Base-by-base conservation (phyloP, 805 yeast genomes). In the Metschnikowia lochheadii region DNA sequence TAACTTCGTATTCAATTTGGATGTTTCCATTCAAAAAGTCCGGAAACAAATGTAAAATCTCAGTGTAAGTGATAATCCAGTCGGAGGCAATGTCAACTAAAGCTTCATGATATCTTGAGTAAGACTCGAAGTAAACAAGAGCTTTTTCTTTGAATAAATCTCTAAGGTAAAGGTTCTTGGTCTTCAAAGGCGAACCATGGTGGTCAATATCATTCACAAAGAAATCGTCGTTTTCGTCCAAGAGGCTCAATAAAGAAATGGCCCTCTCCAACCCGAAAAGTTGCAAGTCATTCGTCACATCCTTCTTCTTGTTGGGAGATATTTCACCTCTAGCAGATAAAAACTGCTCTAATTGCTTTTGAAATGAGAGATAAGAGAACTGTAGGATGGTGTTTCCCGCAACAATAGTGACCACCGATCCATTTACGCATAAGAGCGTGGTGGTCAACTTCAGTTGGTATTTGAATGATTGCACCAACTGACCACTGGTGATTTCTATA, bases 31-130 rank as follows among this genome's bases (percentile, higher is more conserved):
- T 66, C 33, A 73, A 52, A 53, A 69, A 74, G 40, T 65, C 70
- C 2, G 78, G 78, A 48, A 71, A 74, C 20, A 73, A 52, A 5
- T 57, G 57, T 14, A 74, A 59, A 1, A 73, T 62, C 47, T 70
- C 75, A 14, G 60, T 54, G 40, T 64, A 67, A 1, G 71, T 61
- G 5, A 73, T 58, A 18, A 73, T 46, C 78, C 78, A 74, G 38
- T 72, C 76, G 3, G 73, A 69, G 11, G 73, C 63, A 15, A 73
- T 67, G 2, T 66, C 75, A 1, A 70, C 73, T 34, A 74, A 56
- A 0, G 77, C 56, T 53, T 72, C 76, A 44, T 68, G 73, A 55
- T 62, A 74, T 48, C 63, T 67, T 3, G 62, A 54, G 50, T 68
- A 70, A 14, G 60, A 52, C 35, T 67, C 71, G 51, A 73, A 74